Conservation (phyloP, 345 rosid species). For the Triadica sebifera region DNA sequence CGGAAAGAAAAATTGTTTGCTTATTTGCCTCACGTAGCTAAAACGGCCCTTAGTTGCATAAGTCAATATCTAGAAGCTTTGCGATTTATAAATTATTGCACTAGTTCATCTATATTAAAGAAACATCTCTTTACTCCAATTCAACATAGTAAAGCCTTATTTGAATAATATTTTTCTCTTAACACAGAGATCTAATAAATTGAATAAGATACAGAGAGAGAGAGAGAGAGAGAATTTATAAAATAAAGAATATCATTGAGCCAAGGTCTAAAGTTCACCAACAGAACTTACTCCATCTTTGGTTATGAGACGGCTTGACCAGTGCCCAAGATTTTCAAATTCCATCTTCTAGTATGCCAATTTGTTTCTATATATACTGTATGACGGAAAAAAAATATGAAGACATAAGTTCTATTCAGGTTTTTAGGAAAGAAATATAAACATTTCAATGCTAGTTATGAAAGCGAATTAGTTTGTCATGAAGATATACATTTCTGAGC, state of each 20-base stretch:
- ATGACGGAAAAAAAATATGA: conserved; percentile 12
- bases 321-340: conserved; percentile 72
- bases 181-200: neutral
- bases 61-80: neutral
- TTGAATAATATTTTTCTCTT: neutral
- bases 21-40: neutral
- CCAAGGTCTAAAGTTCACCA: conserved; percentile 10
- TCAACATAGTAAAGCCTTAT: neutral
- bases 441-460: neutral
- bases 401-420: neutral
- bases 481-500: neutral
- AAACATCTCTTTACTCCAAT: neutral
- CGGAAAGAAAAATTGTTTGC: neutral
- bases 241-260: conserved; percentile 3
- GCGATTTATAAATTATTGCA: neutral
- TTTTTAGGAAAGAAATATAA: neutral
- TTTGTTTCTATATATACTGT: conserved; percentile 84
- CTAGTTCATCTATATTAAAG: neutral
- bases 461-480: neutral
- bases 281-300: conserved; percentile 35
- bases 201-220: neutral
- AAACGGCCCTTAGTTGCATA: neutral
- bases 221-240: neutral
- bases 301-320: conserved; percentile 40
- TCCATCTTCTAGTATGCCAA: conserved; percentile 62